Evolutionary conservation across 2,329 filamentous ascomycete species (phyloP).

Genomic region (Reticulascus tulasneorum): DNA sequence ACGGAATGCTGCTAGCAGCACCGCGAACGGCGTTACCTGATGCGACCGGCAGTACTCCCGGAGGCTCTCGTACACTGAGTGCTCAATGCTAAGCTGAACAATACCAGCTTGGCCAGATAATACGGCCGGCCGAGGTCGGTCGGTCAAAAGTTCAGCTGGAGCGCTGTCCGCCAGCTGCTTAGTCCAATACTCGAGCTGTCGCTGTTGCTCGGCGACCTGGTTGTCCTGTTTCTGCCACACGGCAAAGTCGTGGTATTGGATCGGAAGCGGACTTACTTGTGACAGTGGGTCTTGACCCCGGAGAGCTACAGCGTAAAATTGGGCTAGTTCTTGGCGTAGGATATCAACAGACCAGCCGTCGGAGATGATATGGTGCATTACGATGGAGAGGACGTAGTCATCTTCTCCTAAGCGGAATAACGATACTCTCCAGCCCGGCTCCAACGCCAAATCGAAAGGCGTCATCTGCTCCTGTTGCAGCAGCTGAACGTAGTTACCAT

Average conservation of each 20-base stretch:
- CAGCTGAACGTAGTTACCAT: background rate
- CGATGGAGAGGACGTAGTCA: constrained; percentile 1
- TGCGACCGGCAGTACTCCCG: background rate
- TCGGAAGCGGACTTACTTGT: background rate
- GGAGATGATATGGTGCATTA: constrained; percentile 4
- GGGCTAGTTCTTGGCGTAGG: background rate
- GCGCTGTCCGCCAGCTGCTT: background rate
- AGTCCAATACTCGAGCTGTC: background rate
- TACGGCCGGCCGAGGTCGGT: background rate
- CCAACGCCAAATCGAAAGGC: background rate
- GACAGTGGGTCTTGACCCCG: background rate
- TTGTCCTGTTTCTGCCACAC: background rate
- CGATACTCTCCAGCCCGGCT: background rate
- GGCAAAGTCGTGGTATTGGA: constrained; percentile 1
- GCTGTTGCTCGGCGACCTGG: background rate
- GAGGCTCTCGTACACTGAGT: background rate
- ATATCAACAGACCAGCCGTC: constrained; percentile 1
- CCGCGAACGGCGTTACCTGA: background rate
- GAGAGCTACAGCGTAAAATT: background rate
- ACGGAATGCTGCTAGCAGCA: constrained; percentile 1
- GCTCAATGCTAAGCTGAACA: background rate
- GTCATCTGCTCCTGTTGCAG: background rate
- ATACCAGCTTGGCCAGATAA: background rate
- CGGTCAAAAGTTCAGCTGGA: background rate
- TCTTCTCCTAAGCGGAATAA: background rate